Conservation (phyloP, 2,329 filamentous ascomycete species). For the Blumeriella jaapii region DNA sequence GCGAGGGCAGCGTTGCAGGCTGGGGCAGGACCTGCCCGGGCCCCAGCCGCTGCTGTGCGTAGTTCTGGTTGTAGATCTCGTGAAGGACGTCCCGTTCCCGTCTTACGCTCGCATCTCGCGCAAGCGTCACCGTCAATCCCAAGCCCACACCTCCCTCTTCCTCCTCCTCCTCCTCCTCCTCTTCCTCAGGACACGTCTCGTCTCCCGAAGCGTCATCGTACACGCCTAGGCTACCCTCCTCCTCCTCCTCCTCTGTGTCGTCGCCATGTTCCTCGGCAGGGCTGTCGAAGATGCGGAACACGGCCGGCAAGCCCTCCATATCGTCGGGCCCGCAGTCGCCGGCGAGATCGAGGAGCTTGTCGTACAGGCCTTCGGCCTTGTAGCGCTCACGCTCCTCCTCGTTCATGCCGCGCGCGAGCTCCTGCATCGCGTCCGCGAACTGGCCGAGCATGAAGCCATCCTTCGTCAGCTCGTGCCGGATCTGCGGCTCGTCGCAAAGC, state of each 20-base stretch:
- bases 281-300: conserved; percentile 11
- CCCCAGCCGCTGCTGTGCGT: neutral
- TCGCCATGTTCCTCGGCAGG: conserved; percentile 2
- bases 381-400: conserved; percentile 6
- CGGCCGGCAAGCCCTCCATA: conserved; percentile 11
- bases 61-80: too few relatives aligned
- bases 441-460: conserved; percentile 10
- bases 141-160: too few relatives aligned
- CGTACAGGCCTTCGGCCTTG: conserved; percentile 10
- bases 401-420: conserved; percentile 7
- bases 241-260: conserved; percentile 2
- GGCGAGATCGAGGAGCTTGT: conserved; percentile 8
- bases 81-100: neutral
- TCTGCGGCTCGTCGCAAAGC: conserved; percentile 10
- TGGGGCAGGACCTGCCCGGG: neutral
- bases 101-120: too few relatives aligned
- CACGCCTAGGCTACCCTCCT: neutral
- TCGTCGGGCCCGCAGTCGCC: conserved; percentile 5
- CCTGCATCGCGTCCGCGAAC: conserved; percentile 10
- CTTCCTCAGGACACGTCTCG: neutral
- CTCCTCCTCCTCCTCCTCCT: too few relatives aligned
- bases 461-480: conserved; percentile 14
- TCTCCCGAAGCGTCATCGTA: neutral
- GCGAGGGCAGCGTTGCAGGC: neutral
- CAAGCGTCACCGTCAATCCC: too few relatives aligned